Evolutionary conservation across 495 filamentous ascomycete species (phyloP).

Genomic region (Aspergillus affinis): DNA sequence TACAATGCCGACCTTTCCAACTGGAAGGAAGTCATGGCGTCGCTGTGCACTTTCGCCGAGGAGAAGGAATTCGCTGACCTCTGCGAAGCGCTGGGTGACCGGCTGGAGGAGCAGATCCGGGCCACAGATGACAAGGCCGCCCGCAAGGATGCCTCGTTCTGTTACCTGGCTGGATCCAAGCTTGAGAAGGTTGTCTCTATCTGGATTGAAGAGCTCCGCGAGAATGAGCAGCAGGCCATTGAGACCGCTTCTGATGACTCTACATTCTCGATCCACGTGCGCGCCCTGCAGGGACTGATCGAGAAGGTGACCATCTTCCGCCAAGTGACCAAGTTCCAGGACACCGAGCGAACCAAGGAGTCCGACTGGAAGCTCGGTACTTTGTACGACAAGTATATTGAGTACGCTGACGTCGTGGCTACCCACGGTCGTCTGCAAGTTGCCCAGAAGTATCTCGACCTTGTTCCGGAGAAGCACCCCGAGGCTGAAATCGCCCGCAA

Average conservation of each 20-base stretch:
- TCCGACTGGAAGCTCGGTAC: slow-evolving; percentile 85
- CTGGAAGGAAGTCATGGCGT: slow-evolving; percentile 97
- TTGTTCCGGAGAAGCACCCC: slow-evolving; percentile 81
- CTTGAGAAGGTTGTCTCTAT: slow-evolving; percentile 94
- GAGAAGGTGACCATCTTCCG: slow-evolving; percentile 99
- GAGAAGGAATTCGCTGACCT: slow-evolving; percentile 89
- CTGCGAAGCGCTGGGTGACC: slow-evolving; percentile 93
- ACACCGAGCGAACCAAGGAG: slow-evolving; percentile 64
- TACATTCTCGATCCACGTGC: slow-evolving; percentile 88
- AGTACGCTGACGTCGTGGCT: slow-evolving; percentile 95
- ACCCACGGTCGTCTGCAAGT: slow-evolving; percentile 82
- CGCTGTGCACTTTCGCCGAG: slow-evolving; percentile 91
- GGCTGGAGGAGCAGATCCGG: slow-evolving; percentile 70
- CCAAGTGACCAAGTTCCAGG: slow-evolving; percentile 86
- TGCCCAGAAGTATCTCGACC: slow-evolving; percentile 87
- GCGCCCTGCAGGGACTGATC: slow-evolving; percentile 85
- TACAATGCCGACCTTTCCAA: slow-evolving; percentile 89
- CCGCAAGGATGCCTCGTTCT: slow-evolving; percentile 90
- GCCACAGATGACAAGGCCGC: slow-evolving; percentile 49
- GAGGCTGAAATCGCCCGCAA: slow-evolving; percentile 86
- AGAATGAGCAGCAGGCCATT: slow-evolving; percentile 73
- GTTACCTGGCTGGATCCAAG: slow-evolving; percentile 92
- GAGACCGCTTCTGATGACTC: slow-evolving; percentile 67
- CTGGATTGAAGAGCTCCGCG: slow-evolving; percentile 86
- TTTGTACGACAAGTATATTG: slow-evolving; percentile 92